Base-by-base conservation (phyloP, 371 early-diverging fungal genomes). In the Blyttiomyces sp. region DNA sequence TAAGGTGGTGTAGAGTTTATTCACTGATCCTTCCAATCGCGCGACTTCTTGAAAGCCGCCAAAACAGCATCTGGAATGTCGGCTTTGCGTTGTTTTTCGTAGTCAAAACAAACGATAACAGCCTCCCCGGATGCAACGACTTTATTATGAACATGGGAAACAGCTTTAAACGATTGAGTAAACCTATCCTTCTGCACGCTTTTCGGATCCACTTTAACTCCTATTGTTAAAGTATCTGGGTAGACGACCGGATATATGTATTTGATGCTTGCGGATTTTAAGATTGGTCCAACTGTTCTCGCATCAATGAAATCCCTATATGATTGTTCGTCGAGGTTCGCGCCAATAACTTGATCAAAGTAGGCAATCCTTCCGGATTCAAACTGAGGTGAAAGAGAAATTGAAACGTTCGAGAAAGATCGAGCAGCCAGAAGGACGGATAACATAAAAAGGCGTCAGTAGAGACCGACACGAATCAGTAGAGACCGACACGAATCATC, bases 201-300 rank as follows among this genome's bases (percentile, higher is more conserved):
- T 19, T 31, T 54, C 17, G 16, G 24, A 2, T 19, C 46, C 32
- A 69, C 52, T 3, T 54, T 34, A 17, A 54, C 52, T 16, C 58
- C 71, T 6, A 71, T 32, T 2, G 71, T 67, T 42, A 71, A 3
- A 1, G 61, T 71, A 46, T 71, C 71, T 4, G 67, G 67, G 45
- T 67, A 71, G 23, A 32, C 53, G 32, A 63, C 64, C 1, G 67
- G 71, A 6, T 61, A 56, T 0, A 32, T 48, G 54, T 62, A 71
- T 11, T 45, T 63, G 42, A 54, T 43, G n/a, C 50, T 43, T 1
- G 58, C 50, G 27, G 62, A 51, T 52, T 67, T 67, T 1, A 66
- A 55, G 36, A 71, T 71, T 24, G 66, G 66, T 0, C 71, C 71
- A 1, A 64, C 63, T 11, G 27, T 61, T n/a, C 21, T 61, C 26